Conservation (phyloP, 2,329 filamentous ascomycete genomes). For the Colletotrichum paranaense region DNA sequence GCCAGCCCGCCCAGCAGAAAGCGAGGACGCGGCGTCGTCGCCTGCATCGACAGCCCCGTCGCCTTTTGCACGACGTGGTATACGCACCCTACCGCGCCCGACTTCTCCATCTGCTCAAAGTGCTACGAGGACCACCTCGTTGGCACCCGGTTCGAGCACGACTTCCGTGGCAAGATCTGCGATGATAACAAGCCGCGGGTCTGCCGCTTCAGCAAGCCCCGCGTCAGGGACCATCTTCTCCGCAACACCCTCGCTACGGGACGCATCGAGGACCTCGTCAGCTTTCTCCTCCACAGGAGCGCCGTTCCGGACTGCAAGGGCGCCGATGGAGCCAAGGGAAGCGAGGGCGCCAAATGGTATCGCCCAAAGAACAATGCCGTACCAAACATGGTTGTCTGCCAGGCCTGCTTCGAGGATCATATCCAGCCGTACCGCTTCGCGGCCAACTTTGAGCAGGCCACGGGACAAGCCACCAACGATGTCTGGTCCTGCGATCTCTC, state of each 20-base stretch:
- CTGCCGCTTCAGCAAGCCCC: constrained; percentile 48
- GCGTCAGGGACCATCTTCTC: constrained; percentile 47
- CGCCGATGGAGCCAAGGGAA: constrained; percentile 28
- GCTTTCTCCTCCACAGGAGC: constrained; percentile 43
- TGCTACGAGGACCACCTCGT: constrained; percentile 53
- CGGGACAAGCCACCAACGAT: constrained; percentile 40
- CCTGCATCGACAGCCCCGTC: constrained; percentile 44
- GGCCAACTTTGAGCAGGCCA: constrained; percentile 40
- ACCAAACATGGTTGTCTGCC: constrained; percentile 48
- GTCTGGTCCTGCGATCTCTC: constrained; percentile 51
- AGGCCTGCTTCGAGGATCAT: constrained; percentile 51
- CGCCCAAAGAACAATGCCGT: constrained; percentile 43
- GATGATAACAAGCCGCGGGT: constrained; percentile 42
- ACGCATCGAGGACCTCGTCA: constrained; percentile 40
- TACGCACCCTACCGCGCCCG: constrained; percentile 44
- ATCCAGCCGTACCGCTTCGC: constrained; percentile 44
- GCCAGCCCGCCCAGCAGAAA: constrained; percentile 20
- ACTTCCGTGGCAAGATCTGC: constrained; percentile 40
- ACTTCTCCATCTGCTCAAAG: constrained; percentile 48
- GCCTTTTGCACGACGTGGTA: constrained; percentile 51
- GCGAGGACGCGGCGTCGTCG: constrained; percentile 28
- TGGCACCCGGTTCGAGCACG: constrained; percentile 41
- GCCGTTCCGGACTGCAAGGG: constrained; percentile 46
- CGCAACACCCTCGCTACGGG: constrained; percentile 42
- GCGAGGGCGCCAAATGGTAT: constrained; percentile 47